Percentiles rank a stretch among this genome's conserved stretches.
These are phyloP conservation scores for Cadophora luteo-olivacea DNA, from an alignment of 2,329 filamentous ascomycete genomes.

Conservation along the genomic window DNA sequence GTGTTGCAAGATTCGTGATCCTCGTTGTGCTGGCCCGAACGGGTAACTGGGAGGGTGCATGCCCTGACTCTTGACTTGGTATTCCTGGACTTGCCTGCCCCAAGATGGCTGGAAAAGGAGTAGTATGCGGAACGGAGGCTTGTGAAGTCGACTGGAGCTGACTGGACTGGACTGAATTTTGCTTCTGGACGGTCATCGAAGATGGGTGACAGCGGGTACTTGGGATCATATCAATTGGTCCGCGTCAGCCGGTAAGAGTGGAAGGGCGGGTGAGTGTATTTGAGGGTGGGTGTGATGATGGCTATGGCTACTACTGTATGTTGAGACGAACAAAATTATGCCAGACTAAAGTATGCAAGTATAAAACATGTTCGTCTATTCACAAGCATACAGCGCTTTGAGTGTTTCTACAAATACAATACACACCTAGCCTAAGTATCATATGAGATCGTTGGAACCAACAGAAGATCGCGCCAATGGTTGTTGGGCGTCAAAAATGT, in stretches of 20 bases:
- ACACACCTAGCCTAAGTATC: neutral
- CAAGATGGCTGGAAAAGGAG: neutral
- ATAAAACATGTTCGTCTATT: neutral
- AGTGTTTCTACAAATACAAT: too few relatives aligned
- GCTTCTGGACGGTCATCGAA: neutral
- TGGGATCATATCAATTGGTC: neutral
- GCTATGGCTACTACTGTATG: too few relatives aligned
- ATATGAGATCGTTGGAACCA: neutral
- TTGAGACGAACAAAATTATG: neutral
- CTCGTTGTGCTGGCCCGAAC: neutral
- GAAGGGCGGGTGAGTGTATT: neutral
- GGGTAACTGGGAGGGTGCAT: constrained; percentile 9
- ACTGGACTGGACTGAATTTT: neutral
- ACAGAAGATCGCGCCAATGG: constrained; percentile 1
- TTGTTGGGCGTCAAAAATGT: neutral
- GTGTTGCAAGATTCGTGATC: constrained; percentile 17
- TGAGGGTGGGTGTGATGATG: neutral
- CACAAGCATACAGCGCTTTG: too few relatives aligned
- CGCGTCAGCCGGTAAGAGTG: constrained; percentile 1
- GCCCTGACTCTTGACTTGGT: neutral
- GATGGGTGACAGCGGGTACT: neutral
- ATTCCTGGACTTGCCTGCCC: constrained; percentile 1
- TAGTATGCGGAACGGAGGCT: neutral
- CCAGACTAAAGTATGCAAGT: neutral
- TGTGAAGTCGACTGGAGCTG: neutral